These are phyloP conservation scores for Stagonosporopsis chrysanthemi DNA, from an alignment of 2,329 filamentous ascomycete species.

Conservation along the genomic window DNA sequence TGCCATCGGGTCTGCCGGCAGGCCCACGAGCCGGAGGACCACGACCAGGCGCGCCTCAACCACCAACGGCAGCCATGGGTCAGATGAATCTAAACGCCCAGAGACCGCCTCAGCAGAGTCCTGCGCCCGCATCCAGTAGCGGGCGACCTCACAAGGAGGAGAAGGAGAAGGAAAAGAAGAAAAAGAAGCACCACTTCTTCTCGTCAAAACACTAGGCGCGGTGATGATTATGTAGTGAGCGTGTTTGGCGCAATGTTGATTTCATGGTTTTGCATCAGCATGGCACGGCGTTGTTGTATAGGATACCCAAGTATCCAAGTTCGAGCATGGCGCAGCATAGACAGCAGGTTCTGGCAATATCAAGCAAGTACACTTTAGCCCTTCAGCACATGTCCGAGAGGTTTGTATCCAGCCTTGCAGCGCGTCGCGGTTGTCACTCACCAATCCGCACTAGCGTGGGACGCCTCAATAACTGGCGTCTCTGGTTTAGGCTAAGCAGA, in stretches of 20 bases:
- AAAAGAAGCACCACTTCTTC: slow-evolving; percentile 67
- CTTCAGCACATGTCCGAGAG: background rate
- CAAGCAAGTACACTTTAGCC: background rate
- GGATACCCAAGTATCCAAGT: slow-evolving; percentile 11
- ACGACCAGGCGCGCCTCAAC: slow-evolving; percentile 31
- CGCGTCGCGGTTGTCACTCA: background rate
- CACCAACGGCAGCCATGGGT: slow-evolving; percentile 45
- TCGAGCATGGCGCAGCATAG: slow-evolving; percentile 8
- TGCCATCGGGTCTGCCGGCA: slow-evolving; percentile 40
- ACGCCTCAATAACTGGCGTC: slow-evolving; percentile 12
- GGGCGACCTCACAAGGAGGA: slow-evolving; percentile 36
- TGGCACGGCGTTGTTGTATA: slow-evolving; percentile 14
- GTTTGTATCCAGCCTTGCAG: background rate
- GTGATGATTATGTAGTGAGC: slow-evolving; percentile 1
- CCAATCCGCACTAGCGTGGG: slow-evolving; percentile 12
- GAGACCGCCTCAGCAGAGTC: slow-evolving; percentile 23
- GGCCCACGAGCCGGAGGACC: slow-evolving; percentile 34
- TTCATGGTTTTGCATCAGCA: slow-evolving; percentile 15
- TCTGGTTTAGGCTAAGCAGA: slow-evolving; percentile 3
- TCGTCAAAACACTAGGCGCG: slow-evolving; percentile 40
- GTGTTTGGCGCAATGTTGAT: background rate
- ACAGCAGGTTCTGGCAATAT: slow-evolving; percentile 12
- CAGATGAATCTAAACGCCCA: slow-evolving; percentile 44
- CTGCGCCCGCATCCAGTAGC: slow-evolving; percentile 26
- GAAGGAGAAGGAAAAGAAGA: slow-evolving; percentile 51